Conservation (phyloP, 768 basidiomycete genomes). For the Phylloporus sp. region DNA sequence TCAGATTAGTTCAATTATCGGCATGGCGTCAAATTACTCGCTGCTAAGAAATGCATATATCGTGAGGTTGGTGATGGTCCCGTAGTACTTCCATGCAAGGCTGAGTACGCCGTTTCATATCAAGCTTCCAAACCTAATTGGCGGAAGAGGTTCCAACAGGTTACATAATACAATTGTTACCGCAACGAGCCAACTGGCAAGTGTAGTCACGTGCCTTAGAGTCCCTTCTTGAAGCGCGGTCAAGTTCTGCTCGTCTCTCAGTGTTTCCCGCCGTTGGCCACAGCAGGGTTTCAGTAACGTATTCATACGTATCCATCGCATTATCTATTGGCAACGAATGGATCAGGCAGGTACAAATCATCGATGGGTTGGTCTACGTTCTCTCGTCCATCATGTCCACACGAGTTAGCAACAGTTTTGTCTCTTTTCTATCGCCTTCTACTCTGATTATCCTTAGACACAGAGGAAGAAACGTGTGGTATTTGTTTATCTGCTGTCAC, state of each 20-base stretch:
- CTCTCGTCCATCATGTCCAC: not conserved
- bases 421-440: constrained; percentile 8
- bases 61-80: not conserved
- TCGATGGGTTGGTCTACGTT: not conserved
- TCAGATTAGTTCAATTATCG: not conserved
- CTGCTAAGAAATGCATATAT: not conserved
- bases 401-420: constrained; percentile 11
- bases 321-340: not conserved
- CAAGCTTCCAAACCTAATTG: too few species aligned
- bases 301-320: not conserved
- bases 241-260: too few species aligned
- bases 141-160: too few species aligned
- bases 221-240: too few species aligned
- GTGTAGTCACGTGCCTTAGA: too few species aligned
- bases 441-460: not conserved
- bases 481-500: not conserved
- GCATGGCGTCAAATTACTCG: not conserved
- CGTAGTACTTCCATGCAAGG: too few species aligned
- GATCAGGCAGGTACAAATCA: not conserved
- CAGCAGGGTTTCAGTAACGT: too few species aligned
- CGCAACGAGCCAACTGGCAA: too few species aligned
- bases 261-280: too few species aligned
- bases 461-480: constrained; percentile 1
- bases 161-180: too few species aligned
- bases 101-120: too few species aligned